A percentile compares a stretch with the other conserved stretches of the same genome.
These are phyloP conservation scores for Diaporthe batatas DNA, from an alignment of 2,329 filamentous ascomycete genomes.

Conservation along the genomic window DNA sequence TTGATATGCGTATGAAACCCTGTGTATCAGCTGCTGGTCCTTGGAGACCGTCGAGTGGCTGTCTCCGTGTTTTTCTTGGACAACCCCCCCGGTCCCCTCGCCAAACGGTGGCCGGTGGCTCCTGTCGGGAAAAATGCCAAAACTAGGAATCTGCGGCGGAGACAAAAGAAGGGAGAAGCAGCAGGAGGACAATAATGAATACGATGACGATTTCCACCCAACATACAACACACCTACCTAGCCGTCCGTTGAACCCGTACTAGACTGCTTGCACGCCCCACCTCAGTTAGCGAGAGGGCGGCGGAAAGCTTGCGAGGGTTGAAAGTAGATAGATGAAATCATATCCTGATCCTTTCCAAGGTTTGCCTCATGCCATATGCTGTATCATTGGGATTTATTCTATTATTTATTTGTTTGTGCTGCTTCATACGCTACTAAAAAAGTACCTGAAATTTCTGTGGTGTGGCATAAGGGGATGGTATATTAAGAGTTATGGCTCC, in stretches of 20 bases:
- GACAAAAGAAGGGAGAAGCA: not conserved
- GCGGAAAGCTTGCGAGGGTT: slow-evolving; percentile 10
- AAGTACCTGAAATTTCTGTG: not conserved
- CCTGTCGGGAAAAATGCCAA: slow-evolving; percentile 13
- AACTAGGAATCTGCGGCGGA: slow-evolving; percentile 26
- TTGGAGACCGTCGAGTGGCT: slow-evolving; percentile 36
- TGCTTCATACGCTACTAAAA: too few species aligned
- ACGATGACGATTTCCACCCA: slow-evolving; percentile 34
- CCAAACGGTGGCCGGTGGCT: not conserved
- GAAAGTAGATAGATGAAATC: slow-evolving; percentile 35
- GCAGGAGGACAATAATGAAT: slow-evolving; percentile 40
- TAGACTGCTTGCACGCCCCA: slow-evolving; percentile 30
- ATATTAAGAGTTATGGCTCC: not conserved
- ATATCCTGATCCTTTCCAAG: slow-evolving; percentile 29
- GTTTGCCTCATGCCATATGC: not conserved
- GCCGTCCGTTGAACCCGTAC: slow-evolving; percentile 13
- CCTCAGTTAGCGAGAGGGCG: not conserved
- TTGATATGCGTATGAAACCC: slow-evolving; percentile 32
- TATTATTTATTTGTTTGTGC: too few species aligned
- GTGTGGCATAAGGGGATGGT: not conserved
- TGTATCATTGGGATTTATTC: too few species aligned
- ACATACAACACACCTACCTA: slow-evolving; percentile 1
- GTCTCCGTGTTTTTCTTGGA: slow-evolving; percentile 16
- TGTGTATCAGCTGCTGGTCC: slow-evolving; percentile 31
- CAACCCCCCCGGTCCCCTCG: not conserved